Evolutionary conservation across 805 yeast species (phyloP).

Genomic region (Wickerhamomyces mucosus): DNA sequence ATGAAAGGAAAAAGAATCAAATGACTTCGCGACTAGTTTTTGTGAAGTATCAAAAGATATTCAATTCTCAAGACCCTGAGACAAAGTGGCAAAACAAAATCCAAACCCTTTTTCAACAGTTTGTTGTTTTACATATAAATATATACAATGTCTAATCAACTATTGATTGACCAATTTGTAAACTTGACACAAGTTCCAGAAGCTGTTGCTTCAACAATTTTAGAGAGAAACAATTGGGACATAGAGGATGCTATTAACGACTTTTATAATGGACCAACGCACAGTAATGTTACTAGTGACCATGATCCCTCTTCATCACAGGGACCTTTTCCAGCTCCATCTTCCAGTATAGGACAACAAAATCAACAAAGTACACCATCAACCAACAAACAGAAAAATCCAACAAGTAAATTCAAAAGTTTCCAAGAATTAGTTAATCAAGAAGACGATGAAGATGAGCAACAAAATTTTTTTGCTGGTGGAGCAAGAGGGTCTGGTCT

Average conservation of each 20-base stretch:
- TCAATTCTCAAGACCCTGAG: too few species aligned
- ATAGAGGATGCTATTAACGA: constrained; percentile 24
- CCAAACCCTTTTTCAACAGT: too few species aligned
- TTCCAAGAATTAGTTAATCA: constrained; percentile 29
- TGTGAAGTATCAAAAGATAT: too few species aligned
- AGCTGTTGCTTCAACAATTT: constrained; percentile 12
- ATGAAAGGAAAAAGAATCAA: too few species aligned
- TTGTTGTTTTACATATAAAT: too few species aligned
- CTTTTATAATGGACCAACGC: constrained; percentile 20
- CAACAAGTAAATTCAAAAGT: constrained; percentile 26
- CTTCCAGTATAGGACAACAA: constrained; percentile 1
- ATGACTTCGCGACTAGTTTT: too few species aligned
- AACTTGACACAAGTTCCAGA: constrained; percentile 15
- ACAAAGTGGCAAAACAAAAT: too few species aligned
- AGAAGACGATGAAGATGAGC: constrained; percentile 41
- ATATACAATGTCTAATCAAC: constrained; percentile 8
- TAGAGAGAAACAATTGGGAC: constrained; percentile 22
- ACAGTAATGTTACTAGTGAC: constrained; percentile 2
- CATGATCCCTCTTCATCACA: constrained; percentile 1
- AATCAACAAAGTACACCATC: constrained; percentile 6
- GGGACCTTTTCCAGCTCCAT: constrained; percentile 1
- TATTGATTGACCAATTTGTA: constrained; percentile 8
- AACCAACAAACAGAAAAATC: constrained; percentile 1
- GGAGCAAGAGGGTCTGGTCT: constrained; percentile 67
- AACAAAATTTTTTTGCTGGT: constrained; percentile 55